These are phyloP conservation scores for Kwoniella mangroviensis DNA, from an alignment of 768 basidiomycete species.

Conservation along the genomic window DNA sequence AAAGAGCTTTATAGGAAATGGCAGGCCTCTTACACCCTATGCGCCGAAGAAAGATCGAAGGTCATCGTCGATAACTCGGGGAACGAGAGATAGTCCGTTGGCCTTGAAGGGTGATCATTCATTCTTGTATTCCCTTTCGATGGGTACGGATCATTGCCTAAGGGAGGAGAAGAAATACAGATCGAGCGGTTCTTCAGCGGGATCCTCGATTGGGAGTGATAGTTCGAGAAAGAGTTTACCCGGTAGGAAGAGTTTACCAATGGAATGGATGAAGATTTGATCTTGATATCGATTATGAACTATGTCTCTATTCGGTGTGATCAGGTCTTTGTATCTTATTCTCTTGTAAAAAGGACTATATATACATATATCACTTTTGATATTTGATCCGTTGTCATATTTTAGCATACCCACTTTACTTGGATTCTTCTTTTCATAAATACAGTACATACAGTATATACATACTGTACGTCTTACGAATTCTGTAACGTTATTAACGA, in stretches of 20 bases:
- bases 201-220: slow-evolving; percentile 12
- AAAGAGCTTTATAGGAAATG: not conserved
- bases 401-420: no score
- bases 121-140: slow-evolving; percentile 17
- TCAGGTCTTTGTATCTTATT: not conserved
- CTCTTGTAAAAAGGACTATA: not conserved
- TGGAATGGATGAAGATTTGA: slow-evolving; percentile 20
- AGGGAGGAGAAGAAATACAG: not conserved
- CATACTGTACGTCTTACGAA: no score
- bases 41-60: slow-evolving; percentile 18
- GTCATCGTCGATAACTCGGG: not conserved
- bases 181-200: slow-evolving; percentile 1
- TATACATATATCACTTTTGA: not conserved
- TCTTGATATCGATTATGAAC: no score
- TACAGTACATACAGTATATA: no score
- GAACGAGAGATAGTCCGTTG: not conserved
- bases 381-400: not conserved
- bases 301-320: no score
- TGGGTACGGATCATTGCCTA: not conserved
- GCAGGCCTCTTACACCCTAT: not conserved
- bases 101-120: slow-evolving; percentile 24
- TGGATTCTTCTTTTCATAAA: no score
- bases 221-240: slow-evolving; percentile 23
- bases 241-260: slow-evolving; percentile 17
- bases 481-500: no score